Percentiles rank a stretch among this genome's conserved stretches.
phyloP scores from a whole-genome alignment of 106 monocot genomes.

The Amphibolis antarctica region DNA sequence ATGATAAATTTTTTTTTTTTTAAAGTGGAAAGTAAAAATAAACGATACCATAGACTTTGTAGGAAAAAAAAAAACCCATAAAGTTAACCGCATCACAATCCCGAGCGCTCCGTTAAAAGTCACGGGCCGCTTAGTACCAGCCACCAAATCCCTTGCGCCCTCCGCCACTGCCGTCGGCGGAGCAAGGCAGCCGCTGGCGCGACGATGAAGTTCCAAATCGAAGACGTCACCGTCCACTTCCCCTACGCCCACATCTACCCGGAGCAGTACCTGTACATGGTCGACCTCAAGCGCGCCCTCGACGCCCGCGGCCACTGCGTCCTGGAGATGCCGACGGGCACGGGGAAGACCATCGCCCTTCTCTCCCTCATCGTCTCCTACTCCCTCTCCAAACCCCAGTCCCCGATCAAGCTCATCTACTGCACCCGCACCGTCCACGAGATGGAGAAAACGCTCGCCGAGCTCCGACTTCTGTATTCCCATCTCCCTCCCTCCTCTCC shows the following conservation, averaged over 20 bases:
- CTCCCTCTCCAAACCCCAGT: constrained; percentile 34
- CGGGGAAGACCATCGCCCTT: constrained; percentile 90
- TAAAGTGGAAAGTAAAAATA: no score
- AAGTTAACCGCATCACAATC: no score
- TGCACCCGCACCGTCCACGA: constrained; percentile 99
- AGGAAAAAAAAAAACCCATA: no score
- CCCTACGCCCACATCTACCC: constrained; percentile 93
- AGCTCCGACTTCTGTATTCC: constrained; percentile 65
- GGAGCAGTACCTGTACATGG: constrained; percentile 96
- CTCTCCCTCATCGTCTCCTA: constrained; percentile 90
- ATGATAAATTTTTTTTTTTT: no score
- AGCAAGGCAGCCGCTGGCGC: neutral
- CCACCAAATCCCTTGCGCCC: neutral
- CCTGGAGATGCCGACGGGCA: constrained; percentile 99
- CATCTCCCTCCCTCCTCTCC: constrained; percentile 25
- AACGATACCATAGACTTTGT: no score
- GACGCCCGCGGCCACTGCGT: constrained; percentile 92
- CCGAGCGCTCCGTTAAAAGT: no score
- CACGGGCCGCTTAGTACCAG: no score
- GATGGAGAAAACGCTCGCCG: constrained; percentile 99
- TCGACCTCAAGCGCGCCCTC: constrained; percentile 82
- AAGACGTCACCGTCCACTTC: constrained; percentile 84
- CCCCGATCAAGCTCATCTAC: constrained; percentile 66
- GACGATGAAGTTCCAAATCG: constrained; percentile 74
- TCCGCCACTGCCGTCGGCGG: neutral